Evolutionary conservation across 1,284 basidiomycete species (phyloP), one percentile per base, ranked within the genome.

Genomic region (Sporisorium reilianum): DNA sequence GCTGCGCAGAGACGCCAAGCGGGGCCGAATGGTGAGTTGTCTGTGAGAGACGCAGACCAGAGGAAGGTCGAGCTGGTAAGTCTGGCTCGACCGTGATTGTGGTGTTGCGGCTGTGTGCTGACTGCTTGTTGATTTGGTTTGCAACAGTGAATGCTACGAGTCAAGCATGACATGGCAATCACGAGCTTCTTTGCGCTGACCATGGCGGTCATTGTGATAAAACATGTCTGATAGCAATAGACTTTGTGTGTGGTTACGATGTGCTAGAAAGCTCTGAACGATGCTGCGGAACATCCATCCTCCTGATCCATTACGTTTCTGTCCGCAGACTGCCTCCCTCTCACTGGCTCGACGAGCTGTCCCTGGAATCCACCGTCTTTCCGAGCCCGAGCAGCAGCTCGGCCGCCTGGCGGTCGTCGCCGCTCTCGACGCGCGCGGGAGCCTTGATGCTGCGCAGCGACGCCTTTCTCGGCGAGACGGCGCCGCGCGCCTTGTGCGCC

Each of bases 321-420:
- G 6, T 16, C 6, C n/a, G 20, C 3, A 7, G 3, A 14, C 7
- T 8, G 26, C 32, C 6, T 50, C 20, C 2, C 2, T 50, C 20
- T 46, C 25, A 65, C 23, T 59, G 63, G 55, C 58, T 56, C 1
- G 55, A 62, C 5, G 50, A 58, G 41, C 58, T 56, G 22, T 66
- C 72, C 12, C 66, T 41, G 2, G 58, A 65, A 48, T 44, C 63
- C 0, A 66, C 56, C 12, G 53, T 42, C 28, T 66, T 66, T n/a
- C 72, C 77, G n/a, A 80, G 64, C 0, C 79, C 79, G 8, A 80
- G 64, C 18, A 80, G 46, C 51, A 80, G 53, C 38, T 80, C 77
- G 11, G 75, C 79, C 1, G 79, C 79, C 26, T 78, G 75, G 20
- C 66, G 72, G 56, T 80, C 79, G 28, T 78, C 66, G 14, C 61